Conservation (phyloP, 1,284 basidiomycete species). For the Rhodofomes roseus region DNA sequence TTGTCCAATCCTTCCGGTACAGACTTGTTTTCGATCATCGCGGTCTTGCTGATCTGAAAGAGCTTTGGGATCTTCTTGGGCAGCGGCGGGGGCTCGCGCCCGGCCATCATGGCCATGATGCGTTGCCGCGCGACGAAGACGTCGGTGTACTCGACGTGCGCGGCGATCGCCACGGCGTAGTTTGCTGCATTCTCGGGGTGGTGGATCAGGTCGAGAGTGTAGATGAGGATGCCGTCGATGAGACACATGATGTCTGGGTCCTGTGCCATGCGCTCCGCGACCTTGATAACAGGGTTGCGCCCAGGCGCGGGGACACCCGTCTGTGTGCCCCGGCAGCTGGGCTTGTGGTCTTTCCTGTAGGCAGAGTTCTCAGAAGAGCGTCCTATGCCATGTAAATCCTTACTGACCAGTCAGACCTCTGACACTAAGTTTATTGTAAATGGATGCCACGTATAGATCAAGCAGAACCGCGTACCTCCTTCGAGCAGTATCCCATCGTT, state of each 20-base stretch:
- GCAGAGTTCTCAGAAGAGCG: neutral
- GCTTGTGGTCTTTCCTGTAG: neutral
- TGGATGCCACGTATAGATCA: neutral
- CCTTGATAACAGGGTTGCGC: slow-evolving; percentile 8
- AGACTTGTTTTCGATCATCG: slow-evolving; percentile 5
- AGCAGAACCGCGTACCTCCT: slow-evolving; percentile 8
- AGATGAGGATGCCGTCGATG: slow-evolving; percentile 15
- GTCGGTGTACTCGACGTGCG: neutral
- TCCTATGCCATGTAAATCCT: neutral
- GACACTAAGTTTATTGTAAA: neutral
- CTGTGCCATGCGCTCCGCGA: slow-evolving; percentile 8
- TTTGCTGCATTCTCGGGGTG: slow-evolving; percentile 13
- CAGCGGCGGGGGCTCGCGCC: neutral
- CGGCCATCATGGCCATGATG: neutral
- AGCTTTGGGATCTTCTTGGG: neutral
- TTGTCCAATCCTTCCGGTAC: slow-evolving; percentile 11
- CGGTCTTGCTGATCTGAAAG: slow-evolving; percentile 14
- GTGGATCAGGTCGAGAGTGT: slow-evolving; percentile 14
- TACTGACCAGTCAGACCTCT: neutral
- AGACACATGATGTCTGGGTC: slow-evolving; percentile 15
- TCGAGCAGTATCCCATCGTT: slow-evolving; percentile 14
- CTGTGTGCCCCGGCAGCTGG: neutral
- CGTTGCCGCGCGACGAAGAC: neutral
- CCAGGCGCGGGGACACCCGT: neutral
- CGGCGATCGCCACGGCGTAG: slow-evolving; percentile 9